A percentile compares a stretch with the other conserved stretches of the same genome.
These are phyloP conservation scores for Austroboletus festivus DNA, from an alignment of 768 basidiomycete genomes.

Conservation along the genomic window DNA sequence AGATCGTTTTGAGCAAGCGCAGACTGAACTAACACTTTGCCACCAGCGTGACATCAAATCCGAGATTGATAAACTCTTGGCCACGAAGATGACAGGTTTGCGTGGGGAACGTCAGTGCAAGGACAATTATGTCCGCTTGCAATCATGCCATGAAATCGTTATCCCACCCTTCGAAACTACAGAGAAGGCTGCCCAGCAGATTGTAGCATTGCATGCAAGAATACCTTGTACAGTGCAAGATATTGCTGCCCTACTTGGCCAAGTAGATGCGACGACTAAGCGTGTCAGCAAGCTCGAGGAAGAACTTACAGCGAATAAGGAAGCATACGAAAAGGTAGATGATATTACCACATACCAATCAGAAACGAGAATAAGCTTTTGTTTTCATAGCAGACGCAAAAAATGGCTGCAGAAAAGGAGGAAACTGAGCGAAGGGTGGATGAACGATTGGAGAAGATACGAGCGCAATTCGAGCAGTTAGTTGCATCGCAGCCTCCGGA, in stretches of 20 bases:
- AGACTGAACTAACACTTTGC: constrained; percentile 28
- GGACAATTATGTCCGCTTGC: constrained; percentile 14
- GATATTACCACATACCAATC: background rate
- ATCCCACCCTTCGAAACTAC: constrained; percentile 22
- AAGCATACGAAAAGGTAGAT: constrained; percentile 19
- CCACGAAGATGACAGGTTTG: constrained; percentile 15
- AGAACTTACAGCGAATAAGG: constrained; percentile 18
- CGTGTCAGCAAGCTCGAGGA: constrained; percentile 21
- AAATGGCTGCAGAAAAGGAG: constrained; percentile 14
- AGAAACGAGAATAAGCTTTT: constrained; percentile 1
- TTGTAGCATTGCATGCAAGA: constrained; percentile 21
- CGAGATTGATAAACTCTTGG: constrained; percentile 20
- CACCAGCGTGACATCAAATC: constrained; percentile 15
- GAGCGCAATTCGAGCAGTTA: constrained; percentile 15
- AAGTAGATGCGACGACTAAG: constrained; percentile 19
- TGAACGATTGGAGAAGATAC: constrained; percentile 14
- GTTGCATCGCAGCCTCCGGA: constrained; percentile 6
- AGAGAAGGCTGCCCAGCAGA: constrained; percentile 15
- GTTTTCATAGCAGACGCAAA: constrained; percentile 15
- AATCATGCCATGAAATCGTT: constrained; percentile 16
- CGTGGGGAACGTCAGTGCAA: constrained; percentile 23
- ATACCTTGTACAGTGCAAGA: constrained; percentile 24
- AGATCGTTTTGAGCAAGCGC: constrained; percentile 30
- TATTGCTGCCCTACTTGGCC: constrained; percentile 25
- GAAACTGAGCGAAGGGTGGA: constrained; percentile 12